phyloP scores from a whole-genome alignment of 768 basidiomycete genomes.

The Mycena latifolia region DNA sequence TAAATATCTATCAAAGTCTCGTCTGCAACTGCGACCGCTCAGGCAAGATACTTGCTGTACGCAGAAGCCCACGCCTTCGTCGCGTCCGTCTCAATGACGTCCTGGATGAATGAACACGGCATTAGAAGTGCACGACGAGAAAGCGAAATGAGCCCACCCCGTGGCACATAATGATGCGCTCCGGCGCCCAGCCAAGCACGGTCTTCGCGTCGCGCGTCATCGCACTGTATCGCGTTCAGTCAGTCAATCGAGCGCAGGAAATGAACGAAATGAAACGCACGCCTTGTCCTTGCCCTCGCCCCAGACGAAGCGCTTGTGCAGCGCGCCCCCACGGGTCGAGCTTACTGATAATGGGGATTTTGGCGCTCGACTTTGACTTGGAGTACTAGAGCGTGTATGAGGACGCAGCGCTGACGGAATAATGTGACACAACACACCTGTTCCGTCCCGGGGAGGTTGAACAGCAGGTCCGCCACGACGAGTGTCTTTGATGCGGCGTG shows the following conservation, averaged over 20 bases:
- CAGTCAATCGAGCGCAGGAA: neutral
- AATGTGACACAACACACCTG: slow-evolving; percentile 64
- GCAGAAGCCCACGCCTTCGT: slow-evolving; percentile 53
- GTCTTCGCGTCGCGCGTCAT: slow-evolving; percentile 76
- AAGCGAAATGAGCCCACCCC: slow-evolving; percentile 46
- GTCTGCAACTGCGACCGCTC: no score
- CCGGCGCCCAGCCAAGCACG: slow-evolving; percentile 81
- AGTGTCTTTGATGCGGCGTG: slow-evolving; percentile 79
- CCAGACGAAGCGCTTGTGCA: slow-evolving; percentile 51
- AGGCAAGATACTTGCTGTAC: slow-evolving; percentile 41
- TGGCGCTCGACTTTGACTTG: slow-evolving; percentile 46
- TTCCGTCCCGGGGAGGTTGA: slow-evolving; percentile 85
- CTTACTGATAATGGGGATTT: slow-evolving; percentile 41
- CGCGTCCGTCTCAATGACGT: slow-evolving; percentile 64
- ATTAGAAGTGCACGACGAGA: slow-evolving; percentile 20
- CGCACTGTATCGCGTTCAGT: slow-evolving; percentile 43
- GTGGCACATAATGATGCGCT: slow-evolving; percentile 82
- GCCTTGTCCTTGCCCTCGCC: slow-evolving; percentile 51
- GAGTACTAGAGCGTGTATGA: slow-evolving; percentile 51
- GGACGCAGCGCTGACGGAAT: no score
- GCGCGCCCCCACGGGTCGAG: slow-evolving; percentile 48
- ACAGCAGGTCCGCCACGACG: slow-evolving; percentile 84
- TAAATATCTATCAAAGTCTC: no score
- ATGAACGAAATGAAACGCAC: slow-evolving; percentile 44
- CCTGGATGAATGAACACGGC: slow-evolving; percentile 62